These are phyloP conservation scores for Coniochaeta sp. DNA, from an alignment of 2,329 filamentous ascomycete species.

Conservation along the genomic window DNA sequence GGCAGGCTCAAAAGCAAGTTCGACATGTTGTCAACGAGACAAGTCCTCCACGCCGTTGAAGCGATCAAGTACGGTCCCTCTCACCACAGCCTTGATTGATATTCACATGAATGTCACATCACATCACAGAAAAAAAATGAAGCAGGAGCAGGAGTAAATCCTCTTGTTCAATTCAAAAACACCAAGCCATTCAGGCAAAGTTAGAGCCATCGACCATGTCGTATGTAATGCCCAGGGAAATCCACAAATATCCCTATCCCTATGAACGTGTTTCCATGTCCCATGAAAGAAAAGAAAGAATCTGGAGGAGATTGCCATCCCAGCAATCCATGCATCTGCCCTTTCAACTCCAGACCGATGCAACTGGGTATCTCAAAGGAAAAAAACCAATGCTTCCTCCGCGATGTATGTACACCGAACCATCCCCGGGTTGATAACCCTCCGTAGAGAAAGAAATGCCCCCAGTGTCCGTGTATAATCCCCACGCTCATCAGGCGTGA, in stretches of 20 bases:
- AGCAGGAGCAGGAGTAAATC: background rate
- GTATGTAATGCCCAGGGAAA: background rate
- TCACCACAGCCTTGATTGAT: too few relatives aligned
- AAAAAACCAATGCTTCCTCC: background rate
- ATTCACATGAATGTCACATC: background rate
- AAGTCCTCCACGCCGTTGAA: too few relatives aligned
- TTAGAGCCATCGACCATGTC: background rate
- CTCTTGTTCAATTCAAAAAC: background rate
- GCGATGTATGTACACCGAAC: background rate
- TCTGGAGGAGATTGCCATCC: background rate
- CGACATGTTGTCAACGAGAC: too few relatives aligned
- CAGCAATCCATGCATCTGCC: background rate
- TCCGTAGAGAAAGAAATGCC: background rate
- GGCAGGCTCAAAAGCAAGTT: too few relatives aligned
- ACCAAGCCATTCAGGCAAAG: background rate
- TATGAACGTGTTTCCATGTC: background rate
- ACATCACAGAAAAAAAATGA: background rate
- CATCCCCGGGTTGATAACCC: background rate
- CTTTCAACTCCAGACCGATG: background rate
- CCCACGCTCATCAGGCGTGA: background rate
- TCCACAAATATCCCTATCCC: background rate
- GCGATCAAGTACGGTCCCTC: too few relatives aligned
- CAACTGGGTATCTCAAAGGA: background rate
- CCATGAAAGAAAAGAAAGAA: background rate
- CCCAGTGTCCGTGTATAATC: background rate